Conservation (phyloP, 345 rosid species). For the Microcos paniculata region DNA sequence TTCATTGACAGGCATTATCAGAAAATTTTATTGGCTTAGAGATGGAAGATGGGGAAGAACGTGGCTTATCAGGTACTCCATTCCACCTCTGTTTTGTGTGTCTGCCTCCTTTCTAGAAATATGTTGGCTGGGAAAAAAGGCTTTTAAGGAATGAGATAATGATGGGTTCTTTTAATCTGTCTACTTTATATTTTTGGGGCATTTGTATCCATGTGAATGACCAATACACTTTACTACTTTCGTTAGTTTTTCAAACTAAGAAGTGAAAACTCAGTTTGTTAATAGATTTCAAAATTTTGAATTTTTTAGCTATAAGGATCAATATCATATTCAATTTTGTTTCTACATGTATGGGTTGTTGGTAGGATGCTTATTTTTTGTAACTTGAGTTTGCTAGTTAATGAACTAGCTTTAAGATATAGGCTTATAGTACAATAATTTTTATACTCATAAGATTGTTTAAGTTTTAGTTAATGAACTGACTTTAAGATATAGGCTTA, state of each 20-base stretch:
- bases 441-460: no score
- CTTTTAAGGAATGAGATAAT: conserved; percentile 98
- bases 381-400: neutral
- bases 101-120: neutral
- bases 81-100: neutral
- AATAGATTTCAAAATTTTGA: no score
- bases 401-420: neutral
- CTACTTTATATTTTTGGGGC: neutral
- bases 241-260: no score
- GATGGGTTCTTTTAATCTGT: conserved; percentile 28
- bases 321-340: neutral
- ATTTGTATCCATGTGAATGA: neutral
- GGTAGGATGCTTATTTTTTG: neutral
- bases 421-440: neutral
- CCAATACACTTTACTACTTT: neutral
- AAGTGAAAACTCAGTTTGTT: no score
- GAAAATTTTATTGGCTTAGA: conserved; percentile 95
- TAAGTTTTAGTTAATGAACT: no score
- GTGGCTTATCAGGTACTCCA: conserved; percentile 85
- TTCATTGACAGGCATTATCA: conserved; percentile 72
- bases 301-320: neutral
- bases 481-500: no score
- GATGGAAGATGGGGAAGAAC: conserved; percentile 99
- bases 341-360: neutral
- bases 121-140: conserved; percentile 76